Conservation (phyloP, 805 yeast genomes). For the Yarrowia sp. region DNA sequence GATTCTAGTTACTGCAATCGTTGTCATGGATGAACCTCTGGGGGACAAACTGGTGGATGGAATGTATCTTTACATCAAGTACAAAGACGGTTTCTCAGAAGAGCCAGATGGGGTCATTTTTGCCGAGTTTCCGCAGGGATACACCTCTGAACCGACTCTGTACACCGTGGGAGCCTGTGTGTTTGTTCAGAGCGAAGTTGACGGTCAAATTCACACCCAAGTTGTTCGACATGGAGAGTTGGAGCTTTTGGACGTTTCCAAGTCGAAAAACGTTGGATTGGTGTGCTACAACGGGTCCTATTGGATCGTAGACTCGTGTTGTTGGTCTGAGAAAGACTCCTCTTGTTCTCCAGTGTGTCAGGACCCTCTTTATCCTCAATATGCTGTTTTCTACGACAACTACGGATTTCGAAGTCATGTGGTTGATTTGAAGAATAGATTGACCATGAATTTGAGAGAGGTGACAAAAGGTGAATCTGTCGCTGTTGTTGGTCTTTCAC, state of each 20-base stretch:
- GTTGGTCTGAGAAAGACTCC: neutral
- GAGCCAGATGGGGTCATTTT: neutral
- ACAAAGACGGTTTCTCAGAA: neutral
- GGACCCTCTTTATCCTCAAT: neutral
- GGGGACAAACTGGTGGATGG: neutral
- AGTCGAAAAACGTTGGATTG: neutral
- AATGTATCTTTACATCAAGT: conserved; percentile 6
- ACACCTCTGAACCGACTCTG: neutral
- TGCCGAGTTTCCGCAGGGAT: neutral
- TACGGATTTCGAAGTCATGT: conserved; percentile 7
- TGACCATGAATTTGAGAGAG: neutral
- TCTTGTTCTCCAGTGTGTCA: conserved; percentile 12
- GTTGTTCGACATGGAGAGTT: neutral
- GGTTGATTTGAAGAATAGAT: neutral
- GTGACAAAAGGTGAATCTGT: neutral
- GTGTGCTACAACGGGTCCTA: neutral
- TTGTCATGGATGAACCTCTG: neutral
- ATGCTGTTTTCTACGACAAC: conserved; percentile 1
- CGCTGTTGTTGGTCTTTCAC: neutral
- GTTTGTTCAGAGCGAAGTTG: conserved; percentile 1
- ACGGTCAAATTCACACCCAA: neutral
- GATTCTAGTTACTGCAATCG: neutral
- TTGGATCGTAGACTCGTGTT: neutral
- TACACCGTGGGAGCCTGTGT: neutral
- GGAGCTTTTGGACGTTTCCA: neutral